phyloP scores from a whole-genome alignment of 176 grass and related monocot species.

The Poa pratensis region DNA sequence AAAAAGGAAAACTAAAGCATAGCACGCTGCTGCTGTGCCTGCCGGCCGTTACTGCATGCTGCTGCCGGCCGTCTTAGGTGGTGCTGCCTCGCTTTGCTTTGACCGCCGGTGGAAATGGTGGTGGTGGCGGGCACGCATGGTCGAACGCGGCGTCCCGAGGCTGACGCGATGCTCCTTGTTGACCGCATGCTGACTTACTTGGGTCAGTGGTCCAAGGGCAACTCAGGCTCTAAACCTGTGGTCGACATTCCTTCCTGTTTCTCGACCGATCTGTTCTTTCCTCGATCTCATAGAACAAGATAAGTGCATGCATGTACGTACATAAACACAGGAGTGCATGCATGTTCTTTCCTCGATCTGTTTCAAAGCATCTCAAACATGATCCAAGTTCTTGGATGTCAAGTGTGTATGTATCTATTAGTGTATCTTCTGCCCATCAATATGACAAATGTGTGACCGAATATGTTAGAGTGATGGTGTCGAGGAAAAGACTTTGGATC shows the following conservation, averaged over 20 bases:
- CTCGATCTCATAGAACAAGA: not conserved
- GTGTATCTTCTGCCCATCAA: no score
- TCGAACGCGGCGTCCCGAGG: constrained; percentile 41
- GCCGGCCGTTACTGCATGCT: constrained; percentile 23
- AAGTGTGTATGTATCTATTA: no score
- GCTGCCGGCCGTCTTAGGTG: no score
- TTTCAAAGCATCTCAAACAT: not conserved
- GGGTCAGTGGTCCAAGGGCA: constrained; percentile 24
- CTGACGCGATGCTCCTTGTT: constrained; percentile 50
- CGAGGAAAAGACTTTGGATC: no score
- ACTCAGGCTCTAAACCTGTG: not conserved
- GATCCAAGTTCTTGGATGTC: not conserved
- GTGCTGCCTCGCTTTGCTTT: constrained; percentile 19
- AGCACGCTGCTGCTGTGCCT: constrained; percentile 39
- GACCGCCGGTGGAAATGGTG: not conserved
- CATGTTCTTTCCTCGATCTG: no score
- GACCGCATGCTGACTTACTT: constrained; percentile 43
- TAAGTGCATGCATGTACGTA: not conserved
- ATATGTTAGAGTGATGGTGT: not conserved
- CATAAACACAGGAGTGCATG: not conserved
- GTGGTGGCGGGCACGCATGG: not conserved
- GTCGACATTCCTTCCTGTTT: not conserved
- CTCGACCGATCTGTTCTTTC: not conserved
- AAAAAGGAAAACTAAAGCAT: constrained; percentile 10
- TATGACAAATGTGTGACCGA: not conserved